A percentile compares a stretch with the other conserved stretches of the same genome.
Conservation (phyloP, 176 grass and related monocot genomes). For the Zea luxurians region DNA sequence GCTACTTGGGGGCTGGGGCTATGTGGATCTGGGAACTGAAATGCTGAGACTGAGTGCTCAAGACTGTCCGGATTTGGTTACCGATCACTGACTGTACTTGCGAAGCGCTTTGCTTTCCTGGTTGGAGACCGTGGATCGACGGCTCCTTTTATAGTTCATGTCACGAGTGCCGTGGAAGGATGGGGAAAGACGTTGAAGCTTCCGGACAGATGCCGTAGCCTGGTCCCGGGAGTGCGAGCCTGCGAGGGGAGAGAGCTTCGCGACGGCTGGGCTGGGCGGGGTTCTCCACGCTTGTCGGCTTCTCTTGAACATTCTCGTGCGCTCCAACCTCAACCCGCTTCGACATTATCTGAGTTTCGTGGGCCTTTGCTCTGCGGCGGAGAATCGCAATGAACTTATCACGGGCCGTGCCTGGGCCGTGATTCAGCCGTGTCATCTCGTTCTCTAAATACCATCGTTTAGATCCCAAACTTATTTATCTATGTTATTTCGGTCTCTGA, state of each 20-base stretch:
- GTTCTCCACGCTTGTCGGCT: slow-evolving; percentile 28
- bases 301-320: slow-evolving; percentile 49
- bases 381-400: neutral
- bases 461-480: too few relatives aligned
- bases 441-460: too few relatives aligned
- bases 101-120: slow-evolving; percentile 11
- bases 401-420: too few relatives aligned
- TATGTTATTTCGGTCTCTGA: too few relatives aligned
- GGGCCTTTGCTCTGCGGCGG: neutral
- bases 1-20: neutral
- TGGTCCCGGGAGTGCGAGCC: neutral
- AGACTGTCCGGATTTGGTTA: neutral
- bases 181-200: slow-evolving; percentile 39
- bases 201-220: slow-evolving; percentile 14
- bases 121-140: neutral
- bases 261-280: neutral
- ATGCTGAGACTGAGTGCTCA: neutral
- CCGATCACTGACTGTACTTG: neutral
- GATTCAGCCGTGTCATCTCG: too few relatives aligned
- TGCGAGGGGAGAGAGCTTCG: slow-evolving; percentile 6
- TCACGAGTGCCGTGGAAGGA: neutral
- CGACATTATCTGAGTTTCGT: neutral
- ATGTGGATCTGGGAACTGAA: neutral
- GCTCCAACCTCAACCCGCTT: neutral
- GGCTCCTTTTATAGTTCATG: slow-evolving; percentile 31